phyloP scores from a whole-genome alignment of 768 basidiomycete genomes.

The Brasilioporus rufonigricans region DNA sequence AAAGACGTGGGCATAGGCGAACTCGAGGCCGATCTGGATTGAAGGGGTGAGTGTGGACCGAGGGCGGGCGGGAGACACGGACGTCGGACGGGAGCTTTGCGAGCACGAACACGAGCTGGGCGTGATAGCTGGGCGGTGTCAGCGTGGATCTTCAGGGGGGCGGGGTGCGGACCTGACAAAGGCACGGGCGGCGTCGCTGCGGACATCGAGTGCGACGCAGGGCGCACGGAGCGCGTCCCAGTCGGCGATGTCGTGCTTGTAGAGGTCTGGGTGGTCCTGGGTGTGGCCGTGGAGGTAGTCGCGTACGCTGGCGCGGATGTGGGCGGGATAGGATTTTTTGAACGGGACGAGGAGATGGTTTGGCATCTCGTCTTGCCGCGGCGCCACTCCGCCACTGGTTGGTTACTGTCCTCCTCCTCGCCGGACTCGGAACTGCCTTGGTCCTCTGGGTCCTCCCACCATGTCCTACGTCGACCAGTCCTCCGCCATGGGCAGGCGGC shows the following conservation, averaged over 20 bases:
- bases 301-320: conserved; percentile 54
- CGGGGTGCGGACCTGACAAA: conserved; percentile 54
- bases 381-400: conserved; percentile 15
- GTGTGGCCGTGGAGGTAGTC: conserved; percentile 66
- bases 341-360: conserved; percentile 74
- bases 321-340: conserved; percentile 62
- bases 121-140: conserved; percentile 69
- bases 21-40: conserved; percentile 62
- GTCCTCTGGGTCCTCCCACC: conserved; percentile 8
- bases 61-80: conserved; percentile 18
- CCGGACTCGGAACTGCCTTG: conserved; percentile 1
- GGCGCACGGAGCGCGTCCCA: conserved; percentile 68
- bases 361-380: conserved; percentile 48
- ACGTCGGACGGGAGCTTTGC: conserved; percentile 85
- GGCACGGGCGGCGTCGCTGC: conserved; percentile 47
- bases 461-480: conserved; percentile 67
- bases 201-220: conserved; percentile 54
- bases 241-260: conserved; percentile 68
- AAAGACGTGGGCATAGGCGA: conserved; percentile 76
- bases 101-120: conserved; percentile 80
- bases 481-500: conserved; percentile 68
- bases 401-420: conserved; percentile 4
- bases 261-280: conserved; percentile 81
- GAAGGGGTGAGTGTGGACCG: conserved; percentile 10
- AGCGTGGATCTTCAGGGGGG: background rate